Percentiles rank a stretch among this genome's conserved stretches.
phyloP scores from a whole-genome alignment of 257 asterid species.

The Pogostemon cablin region DNA sequence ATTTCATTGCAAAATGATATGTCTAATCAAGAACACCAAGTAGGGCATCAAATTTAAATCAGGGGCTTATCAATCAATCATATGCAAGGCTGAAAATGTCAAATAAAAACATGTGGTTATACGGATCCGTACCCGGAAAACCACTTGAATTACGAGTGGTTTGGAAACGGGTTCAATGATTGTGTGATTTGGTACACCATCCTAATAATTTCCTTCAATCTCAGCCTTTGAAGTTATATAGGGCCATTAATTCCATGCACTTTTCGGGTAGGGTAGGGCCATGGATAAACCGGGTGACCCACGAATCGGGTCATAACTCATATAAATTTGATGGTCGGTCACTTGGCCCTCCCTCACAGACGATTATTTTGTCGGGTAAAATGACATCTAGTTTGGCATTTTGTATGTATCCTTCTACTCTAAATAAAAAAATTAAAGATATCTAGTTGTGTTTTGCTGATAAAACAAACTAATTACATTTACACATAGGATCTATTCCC shows the following conservation, averaged over 20 bases:
- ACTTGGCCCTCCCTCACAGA: not conserved
- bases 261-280: not conserved
- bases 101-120: conserved; percentile 41
- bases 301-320: not conserved
- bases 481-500: too few relatives aligned
- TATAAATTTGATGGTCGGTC: not conserved
- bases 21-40: not conserved
- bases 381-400: not conserved
- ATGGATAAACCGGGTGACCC: conserved; percentile 4
- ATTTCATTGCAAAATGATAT: not conserved
- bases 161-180: conserved; percentile 1
- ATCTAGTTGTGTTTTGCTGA: too few relatives aligned
- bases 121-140: conserved; percentile 49
- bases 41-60: not conserved
- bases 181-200: not conserved
- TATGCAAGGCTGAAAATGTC: not conserved
- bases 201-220: not conserved
- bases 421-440: too few relatives aligned
- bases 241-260: not conserved
- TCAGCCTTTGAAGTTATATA: not conserved
- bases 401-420: not conserved
- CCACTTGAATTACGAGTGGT: conserved; percentile 50
- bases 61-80: not conserved
- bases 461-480: too few relatives aligned
- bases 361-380: not conserved